Evolutionary conservation across 2,329 filamentous ascomycete genomes (phyloP), one percentile per base, ranked within the genome.

Genomic region (Pseudocercospora musae): DNA sequence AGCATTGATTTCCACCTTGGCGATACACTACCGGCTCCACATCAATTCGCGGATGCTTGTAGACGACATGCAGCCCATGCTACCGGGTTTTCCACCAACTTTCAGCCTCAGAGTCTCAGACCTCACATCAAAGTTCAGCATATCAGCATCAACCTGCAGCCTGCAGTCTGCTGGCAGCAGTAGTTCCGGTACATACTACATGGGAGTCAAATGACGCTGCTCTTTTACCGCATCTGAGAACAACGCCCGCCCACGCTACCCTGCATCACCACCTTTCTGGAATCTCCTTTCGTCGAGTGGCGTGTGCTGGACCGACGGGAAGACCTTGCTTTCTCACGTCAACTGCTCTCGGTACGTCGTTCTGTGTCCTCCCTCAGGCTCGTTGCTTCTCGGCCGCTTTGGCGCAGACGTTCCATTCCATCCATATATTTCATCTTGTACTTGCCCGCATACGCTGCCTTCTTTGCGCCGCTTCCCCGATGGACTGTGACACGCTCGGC

Each of bases 151-250:
- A 59, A 8, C 44, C 40, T 53, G 61, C 61, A 57, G 50, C 56
- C 23, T 15, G 37, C 27, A n/a, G n/a, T n/a, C n/a, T n/a, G n/a
- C n/a, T n/a, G n/a, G n/a, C 49, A 52, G 52, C 31, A 56, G 53
- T 42, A 56, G 53, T 56, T 6, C 53, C 61, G 61, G 61, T 58
- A 63, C 20, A n/a, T n/a, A n/a, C n/a, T n/a, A n/a, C n/a, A 48
- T 55, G 44, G 18, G 42, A 50, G 37, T 42, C 56, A 29, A 29
- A 48, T 33, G 42, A 56, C 27, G 33, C 20, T 42, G 33, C 20
- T 27, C 40, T 53, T 48, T 46, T 59, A 31, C 57, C 57, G 50
- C 37, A 21, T 59, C 42, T 52, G 21, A 57, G 20, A 37, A 52
- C 50, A 50, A 46, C 27, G 29, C 54, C 29, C 49, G 27, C 37